Evolutionary conservation across 257 asterid species (phyloP).

Genomic region (Cinchona pubescens): DNA sequence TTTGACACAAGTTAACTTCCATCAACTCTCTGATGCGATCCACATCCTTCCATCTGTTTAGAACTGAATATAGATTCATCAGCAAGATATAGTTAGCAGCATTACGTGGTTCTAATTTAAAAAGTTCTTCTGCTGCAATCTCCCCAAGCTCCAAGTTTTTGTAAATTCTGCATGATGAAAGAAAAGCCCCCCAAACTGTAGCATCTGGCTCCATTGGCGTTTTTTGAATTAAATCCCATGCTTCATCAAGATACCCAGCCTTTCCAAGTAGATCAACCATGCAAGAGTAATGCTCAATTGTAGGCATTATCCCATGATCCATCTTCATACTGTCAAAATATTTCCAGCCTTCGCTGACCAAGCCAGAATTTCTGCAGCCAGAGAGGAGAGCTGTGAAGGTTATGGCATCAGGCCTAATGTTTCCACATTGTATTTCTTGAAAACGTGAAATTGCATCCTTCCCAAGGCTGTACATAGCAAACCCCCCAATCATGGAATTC

Average conservation of each 20-base stretch:
- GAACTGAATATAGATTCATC: conserved; percentile 52
- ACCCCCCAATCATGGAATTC: conserved; percentile 63
- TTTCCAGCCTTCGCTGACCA: conserved; percentile 50
- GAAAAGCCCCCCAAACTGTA: conserved; percentile 60
- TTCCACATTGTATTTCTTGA: conserved; percentile 36
- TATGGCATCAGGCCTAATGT: conserved; percentile 51
- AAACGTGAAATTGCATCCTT: conserved; percentile 47
- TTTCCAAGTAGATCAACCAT: conserved; percentile 70
- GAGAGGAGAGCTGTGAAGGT: conserved; percentile 62
- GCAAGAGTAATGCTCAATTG: conserved; percentile 60
- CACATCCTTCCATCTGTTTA: conserved; percentile 46
- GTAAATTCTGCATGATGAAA: conserved; percentile 49
- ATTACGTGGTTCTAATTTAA: conserved; percentile 50
- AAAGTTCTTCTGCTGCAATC: conserved; percentile 48
- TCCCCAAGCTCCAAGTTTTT: conserved; percentile 47
- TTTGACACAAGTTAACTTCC: conserved; percentile 38
- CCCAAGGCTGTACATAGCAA: conserved; percentile 41
- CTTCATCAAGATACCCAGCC: conserved; percentile 62
- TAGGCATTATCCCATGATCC: conserved; percentile 41
- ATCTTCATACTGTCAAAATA: conserved; percentile 48
- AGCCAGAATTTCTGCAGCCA: conserved; percentile 50
- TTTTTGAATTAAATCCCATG: conserved; percentile 48
- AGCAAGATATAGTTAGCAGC: conserved; percentile 51
- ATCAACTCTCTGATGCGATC: conserved; percentile 39
- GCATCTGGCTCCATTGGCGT: conserved; percentile 57